These are phyloP conservation scores for Chlamydomonas applanata DNA, from an alignment of 139 green algal genomes.

Conservation along the genomic window DNA sequence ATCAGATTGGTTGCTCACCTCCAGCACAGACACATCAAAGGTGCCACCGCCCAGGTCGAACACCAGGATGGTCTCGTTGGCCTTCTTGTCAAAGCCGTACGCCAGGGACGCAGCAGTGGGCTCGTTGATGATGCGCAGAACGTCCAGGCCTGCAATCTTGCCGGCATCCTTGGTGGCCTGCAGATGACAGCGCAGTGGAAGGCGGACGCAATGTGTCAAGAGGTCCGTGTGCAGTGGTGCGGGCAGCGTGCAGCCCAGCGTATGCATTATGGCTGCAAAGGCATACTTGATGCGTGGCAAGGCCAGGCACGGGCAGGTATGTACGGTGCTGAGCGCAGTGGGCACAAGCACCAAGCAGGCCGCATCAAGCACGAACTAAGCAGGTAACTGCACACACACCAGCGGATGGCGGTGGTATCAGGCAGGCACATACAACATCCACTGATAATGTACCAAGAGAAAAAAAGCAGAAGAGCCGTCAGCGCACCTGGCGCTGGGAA, in stretches of 20 bases:
- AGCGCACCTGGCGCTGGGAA: constrained; percentile 82
- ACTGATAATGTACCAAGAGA: too few species aligned
- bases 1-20: constrained; percentile 43
- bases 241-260: too few species aligned
- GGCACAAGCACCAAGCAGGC: neutral
- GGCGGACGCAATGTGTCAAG: too few species aligned
- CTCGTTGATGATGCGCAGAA: constrained; percentile 99
- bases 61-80: constrained; percentile 98
- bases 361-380: neutral
- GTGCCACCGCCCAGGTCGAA: constrained; percentile 99
- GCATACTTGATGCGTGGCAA: too few species aligned
- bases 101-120: constrained; percentile 96
- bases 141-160: constrained; percentile 94
- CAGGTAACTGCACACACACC: neutral
- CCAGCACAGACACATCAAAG: constrained; percentile 97
- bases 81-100: constrained; percentile 98
- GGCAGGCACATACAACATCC: too few species aligned
- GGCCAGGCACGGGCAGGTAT: too few species aligned
- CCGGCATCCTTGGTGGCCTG: constrained; percentile 76
- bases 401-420: neutral
- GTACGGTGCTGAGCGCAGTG: too few species aligned
- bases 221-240: too few species aligned
- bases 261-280: too few species aligned
- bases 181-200: too few species aligned
- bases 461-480: too few species aligned